Evolutionary conservation across 805 yeast species (phyloP), one percentile per base, ranked within the genome.

Genomic region (Zygosaccharomyces bailii): DNA sequence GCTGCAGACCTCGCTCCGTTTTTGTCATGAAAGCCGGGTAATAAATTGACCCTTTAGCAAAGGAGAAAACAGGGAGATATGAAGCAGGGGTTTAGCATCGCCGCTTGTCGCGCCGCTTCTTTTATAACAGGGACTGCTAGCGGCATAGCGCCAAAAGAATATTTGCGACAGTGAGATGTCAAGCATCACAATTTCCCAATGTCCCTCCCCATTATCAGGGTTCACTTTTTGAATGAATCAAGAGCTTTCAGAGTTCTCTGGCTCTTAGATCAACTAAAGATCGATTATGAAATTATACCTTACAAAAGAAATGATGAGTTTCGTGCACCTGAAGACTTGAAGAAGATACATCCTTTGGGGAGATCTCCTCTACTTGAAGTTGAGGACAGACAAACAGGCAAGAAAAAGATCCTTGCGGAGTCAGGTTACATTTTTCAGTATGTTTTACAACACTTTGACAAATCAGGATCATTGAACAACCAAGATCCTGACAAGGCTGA

Each of bases 221-320:
- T 57, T 18, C 58, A 56, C 39, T 54, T 56, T 55, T 38, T 57
- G 30, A 50, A 56, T 29, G 51, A 72, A 13, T 81, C 87, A 3
- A 70, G 90, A 55, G 65, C 86, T 1, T 78, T 74, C 42, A 70
- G 89, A 43, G 70, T 82, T 7, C 56, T 78, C 23, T 84, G 87
- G 85, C 63, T 80, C 37, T 65, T 84, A n/a, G 86, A 82, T 48
- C 75, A 80, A 40, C 65, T 84, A 10, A 69, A 69, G 9, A 56
- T 82, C 5, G 76, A 75, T 19, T 84, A 80, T 55, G 76, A 74
- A 10, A 62, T 81, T 14, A 73, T 77, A 50, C 56, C 73, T 2
- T 80, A 78, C 60, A 62, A 73, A 45, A 71, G 89, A 39, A 68
- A 75, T 49, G 66, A 70, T 2, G 63, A 66, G 6, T 67, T 70